Evolutionary conservation across 164 flowering plant genomes (phyloP), one percentile per base, ranked within the genome.

Genomic region (Aristolochia contorta): DNA sequence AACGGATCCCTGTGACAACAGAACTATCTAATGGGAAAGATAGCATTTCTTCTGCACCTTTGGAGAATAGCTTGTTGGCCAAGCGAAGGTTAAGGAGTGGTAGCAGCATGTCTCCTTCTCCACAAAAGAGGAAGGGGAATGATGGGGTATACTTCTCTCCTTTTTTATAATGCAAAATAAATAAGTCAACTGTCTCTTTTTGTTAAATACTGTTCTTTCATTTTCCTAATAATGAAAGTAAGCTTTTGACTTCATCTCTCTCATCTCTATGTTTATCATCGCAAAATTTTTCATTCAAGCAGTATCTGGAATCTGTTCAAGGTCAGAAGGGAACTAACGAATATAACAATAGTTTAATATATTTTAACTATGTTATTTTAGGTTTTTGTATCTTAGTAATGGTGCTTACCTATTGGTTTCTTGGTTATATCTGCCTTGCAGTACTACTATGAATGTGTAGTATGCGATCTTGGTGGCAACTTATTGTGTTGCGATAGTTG

Each of bases 381-480:
- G 43, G 43, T 37, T 37, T 37, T 37, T 37, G 43, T 0, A 3
- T 37, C 12, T 37, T 8, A 37, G 43, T 37, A 37, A 37, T 37
- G 43, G 43, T 5, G 15, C 33, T 56, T 18, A 37, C 32, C 48
- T 68, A 14, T 32, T 16, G 16, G 19, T 66, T 20, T 9, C 53
- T 47, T 52, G 30, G 52, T 54, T 65, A 37, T 37, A 37, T 65
- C 25, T 68, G n/a, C 47, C 51, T 67, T 77, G 32, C 84, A 94
- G 99, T 80, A 94, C 72, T 87, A 79, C 79, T 94, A 69, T 74
- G 99, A 94, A 76, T 94, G 99, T 68, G 96, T 78, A 55, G 71
- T 94, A 62, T 94, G 99, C 72, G 96, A 94, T 76, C 76, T 83
- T 78, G 96, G 99, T 66, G 98, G 98, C 60, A 82, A 86, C 77